These are phyloP conservation scores for Hypoxylon intermedium DNA, from an alignment of 495 filamentous ascomycete genomes.

Conservation along the genomic window DNA sequence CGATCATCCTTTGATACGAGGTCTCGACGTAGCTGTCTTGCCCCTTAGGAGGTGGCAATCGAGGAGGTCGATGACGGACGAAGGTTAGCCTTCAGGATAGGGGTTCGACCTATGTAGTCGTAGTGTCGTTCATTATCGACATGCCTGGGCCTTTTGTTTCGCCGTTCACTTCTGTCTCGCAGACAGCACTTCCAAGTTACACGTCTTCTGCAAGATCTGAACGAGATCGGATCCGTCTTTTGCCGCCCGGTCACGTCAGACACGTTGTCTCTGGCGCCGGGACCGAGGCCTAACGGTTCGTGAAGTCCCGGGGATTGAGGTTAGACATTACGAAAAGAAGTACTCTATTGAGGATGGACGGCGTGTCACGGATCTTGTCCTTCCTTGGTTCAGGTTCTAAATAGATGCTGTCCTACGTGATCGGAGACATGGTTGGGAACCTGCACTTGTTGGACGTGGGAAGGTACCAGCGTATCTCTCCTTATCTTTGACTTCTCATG, in stretches of 20 bases:
- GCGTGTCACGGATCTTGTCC: too few relatives aligned
- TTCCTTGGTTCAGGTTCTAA: too few relatives aligned
- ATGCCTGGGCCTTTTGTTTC: background rate
- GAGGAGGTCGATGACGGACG: too few relatives aligned
- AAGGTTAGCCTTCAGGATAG: too few relatives aligned
- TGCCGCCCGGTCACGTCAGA: constrained; percentile 5
- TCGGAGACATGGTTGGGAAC: constrained; percentile 12
- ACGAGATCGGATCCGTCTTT: constrained; percentile 20
- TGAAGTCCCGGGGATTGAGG: constrained; percentile 3
- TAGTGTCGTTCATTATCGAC: too few relatives aligned
- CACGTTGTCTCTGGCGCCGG: constrained; percentile 27
- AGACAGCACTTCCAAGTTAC: background rate
- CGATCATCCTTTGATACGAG: too few relatives aligned
- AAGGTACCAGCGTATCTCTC: too few relatives aligned
- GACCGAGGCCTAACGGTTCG: constrained; percentile 32
- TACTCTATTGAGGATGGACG: background rate
- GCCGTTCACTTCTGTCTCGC: background rate
- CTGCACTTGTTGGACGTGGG: too few relatives aligned
- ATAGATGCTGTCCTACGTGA: constrained; percentile 15
- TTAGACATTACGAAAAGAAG: background rate
- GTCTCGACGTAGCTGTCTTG: too few relatives aligned
- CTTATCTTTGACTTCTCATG: too few relatives aligned
- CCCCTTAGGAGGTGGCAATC: too few relatives aligned
- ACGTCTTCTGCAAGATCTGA: constrained; percentile 24
- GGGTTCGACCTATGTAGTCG: too few relatives aligned